These are phyloP conservation scores for Pisolithus thermaeus DNA, from an alignment of 1,284 basidiomycete species.

Conservation along the genomic window DNA sequence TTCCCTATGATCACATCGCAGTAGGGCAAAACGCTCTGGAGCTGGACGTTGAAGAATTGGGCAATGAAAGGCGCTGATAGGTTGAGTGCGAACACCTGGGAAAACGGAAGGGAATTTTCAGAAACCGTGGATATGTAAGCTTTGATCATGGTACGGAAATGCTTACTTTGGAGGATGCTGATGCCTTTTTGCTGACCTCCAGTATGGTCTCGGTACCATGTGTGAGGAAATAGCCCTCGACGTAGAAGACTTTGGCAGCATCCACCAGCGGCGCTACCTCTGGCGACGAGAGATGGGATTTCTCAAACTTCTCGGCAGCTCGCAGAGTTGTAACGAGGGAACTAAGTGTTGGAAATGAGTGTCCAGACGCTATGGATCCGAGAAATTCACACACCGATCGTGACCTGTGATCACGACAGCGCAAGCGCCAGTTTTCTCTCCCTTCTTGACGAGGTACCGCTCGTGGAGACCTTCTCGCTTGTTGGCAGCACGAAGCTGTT, in stretches of 20 bases:
- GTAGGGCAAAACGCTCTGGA: conserved; percentile 77
- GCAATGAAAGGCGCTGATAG: conserved; percentile 97
- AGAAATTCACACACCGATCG: conserved; percentile 52
- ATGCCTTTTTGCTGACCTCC: conserved; percentile 79
- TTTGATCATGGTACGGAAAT: conserved; percentile 8
- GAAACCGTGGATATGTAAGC: conserved; percentile 4
- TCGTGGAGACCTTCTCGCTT: conserved; percentile 86
- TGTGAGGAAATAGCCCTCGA: conserved; percentile 97
- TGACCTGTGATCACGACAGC: conserved; percentile 95
- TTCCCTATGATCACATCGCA: conserved; percentile 90
- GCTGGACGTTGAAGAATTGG: conserved; percentile 86
- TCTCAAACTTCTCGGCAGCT: conserved; percentile 86
- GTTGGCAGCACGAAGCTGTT: conserved; percentile 91
- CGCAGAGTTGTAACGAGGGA: conserved; percentile 90
- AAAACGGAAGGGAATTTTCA: neutral
- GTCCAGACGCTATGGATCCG: neutral
- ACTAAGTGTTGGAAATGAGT: conserved; percentile 32
- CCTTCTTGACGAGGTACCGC: conserved; percentile 85
- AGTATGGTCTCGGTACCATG: conserved; percentile 80
- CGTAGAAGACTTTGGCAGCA: conserved; percentile 85
- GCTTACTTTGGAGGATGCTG: conserved; percentile 69
- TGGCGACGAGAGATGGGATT: conserved; percentile 74
- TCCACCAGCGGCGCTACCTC: conserved; percentile 75
- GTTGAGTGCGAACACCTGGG: conserved; percentile 83
- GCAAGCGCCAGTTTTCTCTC: conserved; percentile 92